phyloP scores from a whole-genome alignment of 2,329 filamentous ascomycete genomes.

The Fusarium sp. region DNA sequence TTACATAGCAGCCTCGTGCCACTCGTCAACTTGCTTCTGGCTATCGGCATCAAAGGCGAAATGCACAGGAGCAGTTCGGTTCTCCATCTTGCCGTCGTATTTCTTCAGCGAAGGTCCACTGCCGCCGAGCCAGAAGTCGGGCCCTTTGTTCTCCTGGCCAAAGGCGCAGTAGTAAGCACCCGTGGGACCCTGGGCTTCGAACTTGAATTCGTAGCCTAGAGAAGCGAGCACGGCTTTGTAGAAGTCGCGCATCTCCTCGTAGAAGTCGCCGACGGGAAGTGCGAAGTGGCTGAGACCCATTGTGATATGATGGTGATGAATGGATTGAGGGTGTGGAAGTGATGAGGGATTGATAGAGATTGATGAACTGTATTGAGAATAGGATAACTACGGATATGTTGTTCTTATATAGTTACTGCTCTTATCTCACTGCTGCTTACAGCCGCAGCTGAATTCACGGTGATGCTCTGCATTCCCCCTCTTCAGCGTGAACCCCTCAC shows the following conservation, averaged over 20 bases:
- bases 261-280: constrained; percentile 46
- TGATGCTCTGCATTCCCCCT: constrained; percentile 16
- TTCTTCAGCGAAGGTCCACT: constrained; percentile 37
- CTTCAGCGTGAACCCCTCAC: constrained; percentile 25
- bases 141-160: constrained; percentile 26
- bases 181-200: constrained; percentile 29
- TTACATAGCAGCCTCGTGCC: constrained; percentile 47
- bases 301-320: constrained; percentile 1
- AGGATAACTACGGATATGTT: background rate
- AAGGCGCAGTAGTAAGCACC: constrained; percentile 43
- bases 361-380: background rate
- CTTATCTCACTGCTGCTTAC: background rate
- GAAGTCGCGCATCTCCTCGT: constrained; percentile 48
- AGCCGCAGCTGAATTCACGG: constrained; percentile 23
- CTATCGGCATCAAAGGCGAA: constrained; percentile 41
- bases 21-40: constrained; percentile 43
- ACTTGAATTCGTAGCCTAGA: constrained; percentile 44
- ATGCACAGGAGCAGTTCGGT: constrained; percentile 41
- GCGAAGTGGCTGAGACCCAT: constrained; percentile 39
- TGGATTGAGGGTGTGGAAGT: background rate
- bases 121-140: constrained; percentile 48
- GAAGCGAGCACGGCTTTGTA: constrained; percentile 47
- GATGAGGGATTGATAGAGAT: background rate
- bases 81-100: constrained; percentile 43
- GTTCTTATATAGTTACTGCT: constrained; percentile 22